Percentiles rank a stretch among this genome's conserved stretches.
These are phyloP conservation scores for Silybum marianum DNA, from an alignment of 129 eudicot species.

Conservation along the genomic window DNA sequence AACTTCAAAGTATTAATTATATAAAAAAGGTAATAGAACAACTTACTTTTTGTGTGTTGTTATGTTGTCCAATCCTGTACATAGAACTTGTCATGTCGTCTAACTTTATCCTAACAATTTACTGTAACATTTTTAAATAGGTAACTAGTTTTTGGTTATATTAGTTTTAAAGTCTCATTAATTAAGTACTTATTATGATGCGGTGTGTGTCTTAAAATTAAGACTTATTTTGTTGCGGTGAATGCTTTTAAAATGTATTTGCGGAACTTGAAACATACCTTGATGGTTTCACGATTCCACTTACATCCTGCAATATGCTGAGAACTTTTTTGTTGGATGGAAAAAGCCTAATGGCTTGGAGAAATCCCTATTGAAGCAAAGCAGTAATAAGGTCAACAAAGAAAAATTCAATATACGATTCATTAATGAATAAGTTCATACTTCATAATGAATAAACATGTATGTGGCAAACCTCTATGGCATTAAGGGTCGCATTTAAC, in stretches of 20 bases:
- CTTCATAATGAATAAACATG: background rate
- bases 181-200: no score
- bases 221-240: no score
- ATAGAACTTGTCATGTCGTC: no score
- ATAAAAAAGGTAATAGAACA: no score
- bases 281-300: conserved; percentile 75
- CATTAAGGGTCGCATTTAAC: conserved; percentile 56
- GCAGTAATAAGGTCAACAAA: background rate
- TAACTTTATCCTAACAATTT: no score
- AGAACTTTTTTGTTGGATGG: conserved; percentile 68
- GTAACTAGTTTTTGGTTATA: no score
- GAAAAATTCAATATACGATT: background rate
- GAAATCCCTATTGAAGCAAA: conserved; percentile 51
- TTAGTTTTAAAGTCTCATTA: background rate
- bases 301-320: conserved; percentile 68
- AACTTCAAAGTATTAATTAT: no score
- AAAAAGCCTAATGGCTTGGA: conserved; percentile 50
- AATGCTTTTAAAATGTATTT: background rate
- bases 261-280: conserved; percentile 48
- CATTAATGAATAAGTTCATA: background rate
- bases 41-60: no score
- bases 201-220: no score
- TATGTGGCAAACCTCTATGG: conserved; percentile 51
- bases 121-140: no score
- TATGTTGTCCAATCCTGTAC: no score